These are phyloP conservation scores for Ascocoryne sarcoides DNA, from an alignment of 2,329 filamentous ascomycete species.

Conservation along the genomic window DNA sequence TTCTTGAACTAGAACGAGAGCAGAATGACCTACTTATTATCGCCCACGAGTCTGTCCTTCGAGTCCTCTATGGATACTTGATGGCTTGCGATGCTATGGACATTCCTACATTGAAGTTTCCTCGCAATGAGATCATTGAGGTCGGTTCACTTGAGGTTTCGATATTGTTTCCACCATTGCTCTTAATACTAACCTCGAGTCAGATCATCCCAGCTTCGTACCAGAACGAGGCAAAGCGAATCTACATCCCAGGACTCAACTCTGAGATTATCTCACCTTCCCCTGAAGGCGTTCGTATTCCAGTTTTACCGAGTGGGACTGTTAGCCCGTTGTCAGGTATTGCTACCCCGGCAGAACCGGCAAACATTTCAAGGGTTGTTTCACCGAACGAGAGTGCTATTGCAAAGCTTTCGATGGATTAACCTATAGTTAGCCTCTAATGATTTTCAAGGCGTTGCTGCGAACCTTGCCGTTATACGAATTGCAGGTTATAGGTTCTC, in stretches of 20 bases:
- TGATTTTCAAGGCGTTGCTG: too few species aligned
- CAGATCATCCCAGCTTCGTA: constrained; percentile 91
- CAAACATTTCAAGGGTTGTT: not conserved
- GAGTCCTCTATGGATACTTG: constrained; percentile 91
- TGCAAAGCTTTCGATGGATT: too few species aligned
- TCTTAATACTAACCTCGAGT: constrained; percentile 1
- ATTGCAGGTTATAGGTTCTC: too few species aligned
- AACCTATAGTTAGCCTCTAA: too few species aligned
- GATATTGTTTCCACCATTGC: not conserved
- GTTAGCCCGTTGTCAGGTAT: constrained; percentile 24
- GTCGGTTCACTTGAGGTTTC: constrained; percentile 30
- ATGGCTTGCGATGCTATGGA: constrained; percentile 97
- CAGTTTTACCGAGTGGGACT: constrained; percentile 47
- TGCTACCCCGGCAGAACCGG: constrained; percentile 14
- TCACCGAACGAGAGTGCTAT: not conserved
- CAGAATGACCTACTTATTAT: constrained; percentile 98
- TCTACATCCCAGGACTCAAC: constrained; percentile 67
- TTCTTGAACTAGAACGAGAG: constrained; percentile 92
- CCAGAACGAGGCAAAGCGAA: constrained; percentile 88
- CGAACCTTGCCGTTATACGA: too few species aligned
- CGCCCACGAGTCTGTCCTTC: constrained; percentile 93
- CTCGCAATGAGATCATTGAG: constrained; percentile 95
- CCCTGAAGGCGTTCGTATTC: constrained; percentile 73
- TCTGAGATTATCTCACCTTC: constrained; percentile 61
- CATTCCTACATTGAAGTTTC: constrained; percentile 88